Evolutionary conservation across 2,329 filamentous ascomycete species (phyloP), one percentile per base, ranked within the genome.

Genomic region (Cladorrhinum sp.): DNA sequence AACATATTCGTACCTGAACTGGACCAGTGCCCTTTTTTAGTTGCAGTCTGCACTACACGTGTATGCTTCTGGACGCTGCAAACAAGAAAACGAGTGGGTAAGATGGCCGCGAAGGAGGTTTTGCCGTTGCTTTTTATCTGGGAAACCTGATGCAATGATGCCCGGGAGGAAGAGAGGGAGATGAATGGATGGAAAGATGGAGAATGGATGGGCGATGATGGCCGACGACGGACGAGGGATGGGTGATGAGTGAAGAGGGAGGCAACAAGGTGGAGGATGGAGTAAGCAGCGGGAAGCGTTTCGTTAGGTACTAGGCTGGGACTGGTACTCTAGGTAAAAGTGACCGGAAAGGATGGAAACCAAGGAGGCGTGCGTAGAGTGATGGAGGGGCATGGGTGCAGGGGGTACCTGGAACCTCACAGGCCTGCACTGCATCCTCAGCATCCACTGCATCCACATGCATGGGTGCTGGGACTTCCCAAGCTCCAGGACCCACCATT

Each of bases 321-420:
- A 13, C 41, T 18, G 8, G 2, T 12, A 10, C 16, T 7, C 41
- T 45, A 45, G 38, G 50, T 48, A 55, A 57, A 55, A 54, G 53
- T 50, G 24, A 58, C 53, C 41, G 57, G 32, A 49, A 59, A 55
- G 45, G 54, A 51, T 54, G 36, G 57, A 52, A 55, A 50, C 27
- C 51, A 60, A 54, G 61, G 64, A 63, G 61, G 59, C 55, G 58
- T 64, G 58, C 24, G 54, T 38, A 48, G 56, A 63, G 55, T 58
- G 58, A 52, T 58, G 61, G 27, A 56, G 50, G 38, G 57, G 57
- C 41, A 49, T 24, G 50, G 50, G 53, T 25, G 36, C 51, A 55
- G 32, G 29, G 38, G n/a, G 32, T 45, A 48, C 53, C 53, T 45
- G 53, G 38, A 45, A 51, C 57, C 41, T 60, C 53, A 41, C 53